These are phyloP conservation scores for Podila epigama DNA, from an alignment of 192 early-diverging fungal genomes.

Conservation along the genomic window DNA sequence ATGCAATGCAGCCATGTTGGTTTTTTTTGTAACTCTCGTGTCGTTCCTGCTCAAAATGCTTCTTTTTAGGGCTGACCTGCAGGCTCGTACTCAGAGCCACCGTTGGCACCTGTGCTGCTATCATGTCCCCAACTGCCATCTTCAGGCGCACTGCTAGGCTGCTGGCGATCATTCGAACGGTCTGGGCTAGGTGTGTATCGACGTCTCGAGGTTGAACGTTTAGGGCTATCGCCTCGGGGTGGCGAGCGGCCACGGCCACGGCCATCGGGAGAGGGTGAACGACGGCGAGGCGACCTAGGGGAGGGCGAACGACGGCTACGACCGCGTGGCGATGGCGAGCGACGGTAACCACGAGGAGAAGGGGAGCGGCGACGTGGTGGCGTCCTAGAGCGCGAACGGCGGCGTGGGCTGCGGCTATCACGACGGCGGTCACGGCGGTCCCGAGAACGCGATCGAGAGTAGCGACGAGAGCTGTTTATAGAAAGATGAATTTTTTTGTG, in stretches of 20 bases:
- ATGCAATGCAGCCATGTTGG: no score
- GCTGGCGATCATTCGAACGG: not conserved
- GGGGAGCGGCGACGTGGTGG: constrained; percentile 26
- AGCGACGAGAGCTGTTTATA: constrained; percentile 17
- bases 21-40: no score
- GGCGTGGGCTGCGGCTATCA: constrained; percentile 28
- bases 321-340: constrained; percentile 30
- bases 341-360: constrained; percentile 18
- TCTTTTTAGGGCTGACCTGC: no score
- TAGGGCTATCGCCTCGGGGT: not conserved
- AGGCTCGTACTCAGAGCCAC: not conserved
- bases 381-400: constrained; percentile 30
- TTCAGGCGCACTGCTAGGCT: not conserved
- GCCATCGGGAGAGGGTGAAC: not conserved
- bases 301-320: constrained; percentile 10
- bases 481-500: no score
- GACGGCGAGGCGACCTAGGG: not conserved
- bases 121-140: not conserved
- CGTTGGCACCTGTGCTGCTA: not conserved
- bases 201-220: not conserved
- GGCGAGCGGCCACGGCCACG: not conserved
- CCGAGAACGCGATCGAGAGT: constrained; percentile 18
- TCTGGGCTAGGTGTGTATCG: not conserved
- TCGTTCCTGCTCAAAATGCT: no score
- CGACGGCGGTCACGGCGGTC: constrained; percentile 21